Conservation (phyloP, 2,329 filamentous ascomycete genomes). For the Colletotrichum liriopes region DNA sequence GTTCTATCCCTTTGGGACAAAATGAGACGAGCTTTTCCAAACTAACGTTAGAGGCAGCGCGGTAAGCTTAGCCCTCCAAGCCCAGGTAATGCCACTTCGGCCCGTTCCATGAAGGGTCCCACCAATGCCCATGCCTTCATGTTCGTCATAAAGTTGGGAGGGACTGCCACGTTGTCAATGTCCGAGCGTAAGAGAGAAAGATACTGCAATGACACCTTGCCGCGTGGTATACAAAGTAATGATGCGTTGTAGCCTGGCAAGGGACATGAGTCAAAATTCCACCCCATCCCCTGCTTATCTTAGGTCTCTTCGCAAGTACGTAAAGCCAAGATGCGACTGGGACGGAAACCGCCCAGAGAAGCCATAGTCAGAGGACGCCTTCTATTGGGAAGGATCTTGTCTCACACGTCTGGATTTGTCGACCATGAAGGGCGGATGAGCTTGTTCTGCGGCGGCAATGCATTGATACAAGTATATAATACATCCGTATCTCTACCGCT, state of each 20-base stretch:
- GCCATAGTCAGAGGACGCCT: background rate
- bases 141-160: background rate
- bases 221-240: background rate
- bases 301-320: background rate
- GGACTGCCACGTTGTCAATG: background rate
- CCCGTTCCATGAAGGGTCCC: slow-evolving; percentile 8
- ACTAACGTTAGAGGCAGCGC: background rate
- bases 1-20: background rate
- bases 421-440: background rate
- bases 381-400: background rate
- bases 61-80: background rate
- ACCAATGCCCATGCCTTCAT: background rate
- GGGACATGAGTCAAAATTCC: slow-evolving; percentile 7
- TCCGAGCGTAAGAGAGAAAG: slow-evolving; percentile 14
- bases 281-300: background rate
- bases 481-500: no score
- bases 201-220: slow-evolving; percentile 20
- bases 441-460: background rate
- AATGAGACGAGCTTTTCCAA: background rate
- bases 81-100: background rate
- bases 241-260: slow-evolving; percentile 1
- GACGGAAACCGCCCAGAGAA: background rate
- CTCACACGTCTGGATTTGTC: fast-evolving
- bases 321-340: background rate
- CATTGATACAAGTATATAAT: no score